Evolutionary conservation across 2,329 filamentous ascomycete species (phyloP).

Genomic region (Aschersonia sp.): DNA sequence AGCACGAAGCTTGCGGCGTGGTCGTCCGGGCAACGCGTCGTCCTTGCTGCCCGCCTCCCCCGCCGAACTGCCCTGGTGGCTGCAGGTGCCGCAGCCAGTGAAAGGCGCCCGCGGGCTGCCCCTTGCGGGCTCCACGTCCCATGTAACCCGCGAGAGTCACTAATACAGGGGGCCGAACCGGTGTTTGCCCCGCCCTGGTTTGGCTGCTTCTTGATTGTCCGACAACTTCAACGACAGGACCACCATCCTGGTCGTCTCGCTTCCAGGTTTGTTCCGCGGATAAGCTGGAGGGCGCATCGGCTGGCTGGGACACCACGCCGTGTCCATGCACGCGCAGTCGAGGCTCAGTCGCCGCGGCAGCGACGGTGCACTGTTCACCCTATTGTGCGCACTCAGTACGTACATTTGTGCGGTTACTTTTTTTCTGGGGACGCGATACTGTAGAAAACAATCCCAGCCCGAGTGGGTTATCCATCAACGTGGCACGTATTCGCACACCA

Average conservation of each 20-base stretch:
- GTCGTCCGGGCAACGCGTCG: conserved; percentile 4
- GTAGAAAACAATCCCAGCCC: too few relatives aligned
- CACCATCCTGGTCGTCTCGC: neutral
- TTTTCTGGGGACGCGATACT: too few relatives aligned
- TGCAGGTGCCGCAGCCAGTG: conserved; percentile 1
- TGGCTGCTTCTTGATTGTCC: too few relatives aligned
- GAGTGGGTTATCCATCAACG: too few relatives aligned
- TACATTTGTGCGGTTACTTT: too few relatives aligned
- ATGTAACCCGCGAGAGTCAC: too few relatives aligned
- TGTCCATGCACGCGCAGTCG: neutral
- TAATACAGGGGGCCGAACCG: too few relatives aligned
- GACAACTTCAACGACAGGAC: neutral
- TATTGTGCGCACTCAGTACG: too few relatives aligned
- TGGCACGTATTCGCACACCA: too few relatives aligned
- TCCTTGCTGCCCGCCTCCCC: neutral
- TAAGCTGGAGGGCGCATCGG: too few relatives aligned
- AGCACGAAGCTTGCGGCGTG: neutral
- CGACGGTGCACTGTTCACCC: neutral
- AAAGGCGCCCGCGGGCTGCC: neutral
- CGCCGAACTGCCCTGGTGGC: neutral
- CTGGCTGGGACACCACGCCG: neutral
- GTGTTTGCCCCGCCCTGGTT: too few relatives aligned
- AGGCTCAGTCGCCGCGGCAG: neutral
- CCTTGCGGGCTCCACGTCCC: neutral
- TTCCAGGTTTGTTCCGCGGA: neutral